These are phyloP conservation scores for Alternaria gansuensis DNA, from an alignment of 2,329 filamentous ascomycete species.

Conservation along the genomic window DNA sequence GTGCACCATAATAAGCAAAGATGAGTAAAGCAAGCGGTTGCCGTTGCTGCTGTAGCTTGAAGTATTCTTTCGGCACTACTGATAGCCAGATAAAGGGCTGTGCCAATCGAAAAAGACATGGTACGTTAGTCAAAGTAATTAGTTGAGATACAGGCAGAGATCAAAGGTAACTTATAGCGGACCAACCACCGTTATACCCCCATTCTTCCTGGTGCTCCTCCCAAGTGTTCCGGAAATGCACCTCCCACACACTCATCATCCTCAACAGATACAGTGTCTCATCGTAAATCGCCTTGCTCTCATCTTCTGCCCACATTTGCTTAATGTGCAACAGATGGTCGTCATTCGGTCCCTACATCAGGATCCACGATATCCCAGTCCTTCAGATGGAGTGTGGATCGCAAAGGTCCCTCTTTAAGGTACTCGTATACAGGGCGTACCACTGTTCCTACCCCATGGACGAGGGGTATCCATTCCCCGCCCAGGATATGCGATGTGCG, in stretches of 20 bases:
- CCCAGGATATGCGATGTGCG: conserved; percentile 27
- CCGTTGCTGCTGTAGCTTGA: conserved; percentile 28
- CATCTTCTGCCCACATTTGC: conserved; percentile 21
- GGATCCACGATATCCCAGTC: conserved; percentile 28
- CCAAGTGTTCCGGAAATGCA: conserved; percentile 15
- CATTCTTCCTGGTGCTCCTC: conserved; percentile 6
- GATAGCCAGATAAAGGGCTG: conserved; percentile 34
- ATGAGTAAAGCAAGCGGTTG: conserved; percentile 31
- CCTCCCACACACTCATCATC: conserved; percentile 24
- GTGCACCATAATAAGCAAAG: conserved; percentile 32
- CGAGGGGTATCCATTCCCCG: conserved; percentile 33
- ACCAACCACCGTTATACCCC: conserved; percentile 25
- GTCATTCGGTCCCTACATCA: conserved; percentile 17
- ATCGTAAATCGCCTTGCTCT: conserved; percentile 22
- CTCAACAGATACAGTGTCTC: conserved; percentile 22
- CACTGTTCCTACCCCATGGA: conserved; percentile 25
- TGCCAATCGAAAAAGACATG: background rate
- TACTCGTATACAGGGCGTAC: conserved; percentile 18
- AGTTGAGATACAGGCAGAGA: background rate
- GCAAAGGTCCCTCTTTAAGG: conserved; percentile 24
- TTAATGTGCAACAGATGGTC: conserved; percentile 13
- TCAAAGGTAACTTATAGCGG: conserved; percentile 4
- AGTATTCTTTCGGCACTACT: conserved; percentile 21
- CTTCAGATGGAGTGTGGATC: conserved; percentile 21
- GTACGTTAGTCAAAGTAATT: background rate